Evolutionary conservation across 441 rosid species (phyloP), one percentile per base, ranked within the genome.

Genomic region (Erodium texanum): DNA sequence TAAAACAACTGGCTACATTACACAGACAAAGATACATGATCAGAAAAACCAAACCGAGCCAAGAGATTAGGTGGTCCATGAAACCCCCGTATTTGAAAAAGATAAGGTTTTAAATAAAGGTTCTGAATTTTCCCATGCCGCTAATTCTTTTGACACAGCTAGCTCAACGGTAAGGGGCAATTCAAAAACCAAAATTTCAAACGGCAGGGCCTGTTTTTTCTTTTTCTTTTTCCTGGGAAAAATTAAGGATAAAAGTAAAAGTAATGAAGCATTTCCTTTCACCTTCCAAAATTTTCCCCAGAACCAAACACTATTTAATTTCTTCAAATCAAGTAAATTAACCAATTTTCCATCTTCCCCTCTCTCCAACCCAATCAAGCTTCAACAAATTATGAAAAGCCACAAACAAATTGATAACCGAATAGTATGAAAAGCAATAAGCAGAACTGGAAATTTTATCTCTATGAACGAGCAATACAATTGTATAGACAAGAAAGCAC

Each of bases 21-120:
- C 14, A 18, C 19, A 24, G 64, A 59, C 7, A 14, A 43, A 50
- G 73, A 19, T 16, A 61, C 15, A 11, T 19, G 63, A 16, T 4
- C 58, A 65, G 74, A 7, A 69, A 56, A 56, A 64, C 38, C 23
- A 1, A 54, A 24, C 34, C 62, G 9, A 45, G 48, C 38, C 50
- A 23, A 67, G 70, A 67, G 58, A 34, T n/a, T 9, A 16, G 62
- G 80, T 81, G 85, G 82, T 63, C 83, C 80, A 61, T 66, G 67
- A 66, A 62, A 48, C 73, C 71, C 71, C 70, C 74, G 12, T 58
- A 68, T 68, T 75, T 24, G 9, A 9, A 23, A 18, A 48, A 24
- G 18, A 48, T 48, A 48, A 48, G 19, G 56, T 48, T 48, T 3
- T 14, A 14, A 9, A 8, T n/a, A 6, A 5, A 50, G 18, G 19